Evolutionary conservation across 495 filamentous ascomycete genomes (phyloP), one percentile per base, ranked within the genome.

Genomic region (Emericellopsis terricola): DNA sequence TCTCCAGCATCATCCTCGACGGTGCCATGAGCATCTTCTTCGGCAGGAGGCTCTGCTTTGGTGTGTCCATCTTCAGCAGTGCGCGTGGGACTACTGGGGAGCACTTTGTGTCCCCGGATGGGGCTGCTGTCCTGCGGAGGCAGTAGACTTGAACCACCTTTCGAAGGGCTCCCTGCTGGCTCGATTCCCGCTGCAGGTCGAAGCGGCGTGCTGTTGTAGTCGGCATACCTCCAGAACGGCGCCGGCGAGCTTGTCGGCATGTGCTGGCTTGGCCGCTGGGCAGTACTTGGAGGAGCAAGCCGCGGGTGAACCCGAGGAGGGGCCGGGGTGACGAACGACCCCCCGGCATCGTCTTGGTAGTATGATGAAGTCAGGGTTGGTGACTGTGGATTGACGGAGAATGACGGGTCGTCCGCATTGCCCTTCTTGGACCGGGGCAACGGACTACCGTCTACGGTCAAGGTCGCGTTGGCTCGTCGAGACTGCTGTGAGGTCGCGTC

Each of bases 201-300:
- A 2, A 78, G 71, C 24, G 86, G 85, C 1, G 85, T 94, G 53
- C 73, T 84, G 8, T 76, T 72, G 36, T 76, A 64, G 41, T 76
- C 72, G 19, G 68, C 73, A 47, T 78, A 89, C 47, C 82, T 91
- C 87, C 87, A 96, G 57, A 94, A 96, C 14, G 87, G 84, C n/a
- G 91, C 89, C 0, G 89, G 89, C 15, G 81, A 91, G 49, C 79
- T 87, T 48, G 87, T 85, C 13, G 85, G 81, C 73, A 94, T 85
- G 56, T 86, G 89, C 49, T 87, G 83, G 44, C 83, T 92, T 2
- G 91, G 91, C 28, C 86, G 67, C 45, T 89, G 82, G 4, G 78
- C 73, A 1, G 89, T 93, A 46, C 78, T 87, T 0, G 89, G 89
- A 14, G 86, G 84, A 2, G 81, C 83, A 19, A 94, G 72, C 28